A percentile compares a stretch with the other conserved stretches of the same genome.
Conservation (phyloP, 441 rosid genomes). For the Manihot esculenta region DNA sequence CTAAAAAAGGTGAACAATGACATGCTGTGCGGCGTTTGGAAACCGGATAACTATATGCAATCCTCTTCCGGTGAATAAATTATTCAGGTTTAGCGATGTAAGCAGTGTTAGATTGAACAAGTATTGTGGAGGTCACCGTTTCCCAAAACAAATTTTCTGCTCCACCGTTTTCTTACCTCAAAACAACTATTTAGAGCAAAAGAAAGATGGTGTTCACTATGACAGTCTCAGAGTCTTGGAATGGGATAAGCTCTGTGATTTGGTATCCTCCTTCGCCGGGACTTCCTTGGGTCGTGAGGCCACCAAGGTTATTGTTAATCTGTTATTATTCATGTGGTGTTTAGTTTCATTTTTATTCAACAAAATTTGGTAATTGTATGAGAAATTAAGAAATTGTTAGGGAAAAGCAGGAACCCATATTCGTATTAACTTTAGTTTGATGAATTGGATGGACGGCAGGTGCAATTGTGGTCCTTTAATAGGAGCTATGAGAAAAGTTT, state of each 20-base stretch:
- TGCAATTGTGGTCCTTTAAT: constrained; percentile 59
- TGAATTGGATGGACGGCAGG: constrained; percentile 24
- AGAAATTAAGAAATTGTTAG: neutral
- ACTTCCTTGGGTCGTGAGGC: constrained; percentile 77
- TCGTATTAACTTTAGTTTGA: neutral
- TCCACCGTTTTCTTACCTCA: neutral
- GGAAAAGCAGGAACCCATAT: neutral
- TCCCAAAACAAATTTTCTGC: constrained; percentile 1
- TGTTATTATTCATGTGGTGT: constrained; percentile 12
- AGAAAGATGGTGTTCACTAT: constrained; percentile 24
- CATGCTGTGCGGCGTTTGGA: neutral
- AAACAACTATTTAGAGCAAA: neutral
- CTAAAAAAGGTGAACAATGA: neutral
- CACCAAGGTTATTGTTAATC: constrained; percentile 38
- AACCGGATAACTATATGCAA: neutral
- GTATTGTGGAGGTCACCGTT: neutral
- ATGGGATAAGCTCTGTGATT: constrained; percentile 89
- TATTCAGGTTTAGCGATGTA: neutral
- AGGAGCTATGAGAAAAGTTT: constrained; percentile 63
- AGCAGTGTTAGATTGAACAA: neutral
- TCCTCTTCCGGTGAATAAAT: constrained; percentile 4
- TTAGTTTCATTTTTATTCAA: neutral
- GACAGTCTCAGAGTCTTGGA: constrained; percentile 69
- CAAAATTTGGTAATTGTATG: neutral
- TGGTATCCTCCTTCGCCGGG: constrained; percentile 73